A percentile compares a stretch with the other conserved stretches of the same genome.
phyloP scores from a whole-genome alignment of 176 grass and related monocot genomes.

The Lolium multiflorum region DNA sequence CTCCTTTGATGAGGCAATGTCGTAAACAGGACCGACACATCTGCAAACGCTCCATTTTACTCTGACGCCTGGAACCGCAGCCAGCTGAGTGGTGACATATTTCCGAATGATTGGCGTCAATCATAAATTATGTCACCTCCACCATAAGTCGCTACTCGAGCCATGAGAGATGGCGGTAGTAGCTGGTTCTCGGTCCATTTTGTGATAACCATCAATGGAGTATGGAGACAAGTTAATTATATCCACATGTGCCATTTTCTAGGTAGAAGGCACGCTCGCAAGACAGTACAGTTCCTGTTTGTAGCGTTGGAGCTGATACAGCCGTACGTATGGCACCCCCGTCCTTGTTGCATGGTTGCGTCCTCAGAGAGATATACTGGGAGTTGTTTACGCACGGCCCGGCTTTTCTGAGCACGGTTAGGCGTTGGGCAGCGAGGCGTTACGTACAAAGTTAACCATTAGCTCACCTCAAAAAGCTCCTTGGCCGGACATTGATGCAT shows the following conservation, averaged over 20 bases:
- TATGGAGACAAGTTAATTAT: background rate
- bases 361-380: background rate
- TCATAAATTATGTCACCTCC: background rate
- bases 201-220: no score
- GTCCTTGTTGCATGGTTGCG: background rate
- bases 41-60: background rate
- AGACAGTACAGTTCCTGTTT: background rate
- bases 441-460: conserved; percentile 4
- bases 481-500: background rate
- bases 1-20: background rate
- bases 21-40: conserved; percentile 9
- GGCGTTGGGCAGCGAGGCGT: conserved; percentile 47
- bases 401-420: conserved; percentile 26
- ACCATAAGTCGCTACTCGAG: background rate
- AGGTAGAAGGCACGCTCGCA: no score
- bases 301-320: background rate
- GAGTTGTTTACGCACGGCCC: background rate
- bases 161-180: no score
- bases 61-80: background rate
- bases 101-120: background rate
- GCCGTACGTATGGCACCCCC: background rate
- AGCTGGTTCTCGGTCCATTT: no score
- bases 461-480: conserved; percentile 9
- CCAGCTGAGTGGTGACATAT: background rate
- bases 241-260: background rate